Base-by-base conservation (phyloP, 495 filamentous ascomycete species). In the Penicillium parvum region DNA sequence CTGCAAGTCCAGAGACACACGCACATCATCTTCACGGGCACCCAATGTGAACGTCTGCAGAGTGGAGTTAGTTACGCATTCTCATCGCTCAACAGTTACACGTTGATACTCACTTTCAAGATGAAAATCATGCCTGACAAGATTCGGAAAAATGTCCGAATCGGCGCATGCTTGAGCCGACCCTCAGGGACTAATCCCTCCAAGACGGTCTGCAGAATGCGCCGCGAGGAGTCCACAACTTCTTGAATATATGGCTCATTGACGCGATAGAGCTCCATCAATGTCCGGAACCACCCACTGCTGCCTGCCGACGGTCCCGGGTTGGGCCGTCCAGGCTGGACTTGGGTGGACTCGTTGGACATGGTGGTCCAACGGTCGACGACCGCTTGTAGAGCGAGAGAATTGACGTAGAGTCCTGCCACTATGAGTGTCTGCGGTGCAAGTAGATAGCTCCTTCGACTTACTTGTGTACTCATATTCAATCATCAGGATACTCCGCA, bases 101-200 rank as follows among this genome's bases (percentile, higher is more conserved):
- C 12, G 16, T 11, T 7, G 14, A 43, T 25, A 47, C 50, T 28
- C 64, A 76, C 74, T 56, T 88, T 88, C 30, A 98, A 80, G 29
- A 97, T 75, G 61, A 98, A 96, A 75, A 96, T 96, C 54, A 90
- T 89, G 16, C 88, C 90, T 40, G 85, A 90, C 51, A 97, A 78
- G 57, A 98, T 95, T 34, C 92, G 82, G 71, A 96, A 94, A 56
- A 90, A 95, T 0, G 94, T 96, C 30, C 92, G 76, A 15, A 96
- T 90, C 0, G 92, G 90, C 0, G 87, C 88, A 55, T 96, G 91
- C 57, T 88, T 88, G 17, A 98, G 82, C 49, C 88, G 89, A 33
- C 86, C 87, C 2, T 77, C 79, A 0, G 90, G 89, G 12, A 87
- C 75, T 22, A 98, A 78, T 3, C 81, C 84, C 22, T 97, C 83